Percentiles rank a stretch among this genome's conserved stretches.
phyloP scores from a whole-genome alignment of 2,329 filamentous ascomycete genomes.

The Scleromitrula shiraiana region DNA sequence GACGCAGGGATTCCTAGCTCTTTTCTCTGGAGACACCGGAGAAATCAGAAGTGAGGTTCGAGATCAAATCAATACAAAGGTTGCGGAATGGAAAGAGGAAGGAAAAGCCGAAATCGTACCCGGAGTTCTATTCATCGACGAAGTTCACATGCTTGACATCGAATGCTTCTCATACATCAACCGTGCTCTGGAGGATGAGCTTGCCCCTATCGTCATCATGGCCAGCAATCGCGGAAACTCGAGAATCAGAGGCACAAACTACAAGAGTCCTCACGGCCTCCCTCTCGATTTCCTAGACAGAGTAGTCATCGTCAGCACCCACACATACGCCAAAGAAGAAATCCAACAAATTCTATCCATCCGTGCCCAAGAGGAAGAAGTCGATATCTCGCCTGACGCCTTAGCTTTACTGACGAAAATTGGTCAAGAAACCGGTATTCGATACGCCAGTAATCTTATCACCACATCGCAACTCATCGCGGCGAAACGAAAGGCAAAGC shows the following conservation, averaged over 20 bases:
- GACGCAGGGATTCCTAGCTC: constrained; percentile 94
- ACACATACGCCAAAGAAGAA: constrained; percentile 73
- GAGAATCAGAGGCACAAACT: constrained; percentile 86
- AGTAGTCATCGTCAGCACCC: constrained; percentile 92
- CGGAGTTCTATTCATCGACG: constrained; percentile 94
- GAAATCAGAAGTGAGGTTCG: constrained; percentile 96
- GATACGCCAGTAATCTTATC: constrained; percentile 97
- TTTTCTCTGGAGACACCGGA: constrained; percentile 96
- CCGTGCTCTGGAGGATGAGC: constrained; percentile 86
- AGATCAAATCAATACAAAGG: constrained; percentile 98
- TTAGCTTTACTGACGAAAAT: constrained; percentile 93
- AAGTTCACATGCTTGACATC: constrained; percentile 99
- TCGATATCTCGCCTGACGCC: constrained; percentile 83
- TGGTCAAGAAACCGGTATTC: constrained; percentile 80
- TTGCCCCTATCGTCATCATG: constrained; percentile 98
- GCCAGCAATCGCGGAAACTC: constrained; percentile 92
- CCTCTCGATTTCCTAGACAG: constrained; percentile 94
- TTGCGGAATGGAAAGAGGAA: constrained; percentile 98
- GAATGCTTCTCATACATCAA: constrained; percentile 99
- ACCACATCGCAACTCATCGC: constrained; percentile 84
- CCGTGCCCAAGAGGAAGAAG: constrained; percentile 89
- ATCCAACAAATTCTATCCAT: constrained; percentile 90
- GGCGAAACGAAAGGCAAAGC: constrained; percentile 76
- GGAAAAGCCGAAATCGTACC: constrained; percentile 98
- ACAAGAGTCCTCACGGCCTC: constrained; percentile 85